Base-by-base conservation (phyloP, 176 grass and related monocot species). In the Tuctoria greenei region DNA sequence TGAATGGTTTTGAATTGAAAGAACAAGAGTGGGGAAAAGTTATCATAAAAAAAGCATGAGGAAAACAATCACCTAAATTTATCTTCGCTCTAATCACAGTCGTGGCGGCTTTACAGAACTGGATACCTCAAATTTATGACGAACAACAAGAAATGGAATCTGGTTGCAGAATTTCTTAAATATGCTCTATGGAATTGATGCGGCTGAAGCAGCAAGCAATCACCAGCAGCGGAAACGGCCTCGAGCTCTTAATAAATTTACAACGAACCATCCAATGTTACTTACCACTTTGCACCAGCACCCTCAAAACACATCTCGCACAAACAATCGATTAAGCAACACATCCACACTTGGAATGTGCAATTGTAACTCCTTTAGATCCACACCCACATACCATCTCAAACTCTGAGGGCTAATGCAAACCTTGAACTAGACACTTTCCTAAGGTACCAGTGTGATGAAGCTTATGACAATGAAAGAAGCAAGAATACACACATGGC, bases 371-470 rank as follows among this genome's bases (percentile, higher is more conserved):
- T 59, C 13, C 47, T 72, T 49, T 57, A 69, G 56, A 75, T 77
- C 71, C 61, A 87, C 61, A 87, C 67, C 67, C 44, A 77, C 47
- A 41, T 49, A 44, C 81, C 35, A 27, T 61, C 13, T 12, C 34
- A 71, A 72, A 8, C 45, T 47, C 59, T 38, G 3, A 10, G 64
- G 16, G 20, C 60, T 6, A 35, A 62, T 71, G 59, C 67, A 76
- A 67, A 75, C 59, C 61, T 44, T 26, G 67, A 18, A 79, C 37
- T 52, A 70, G 8, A 66, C 24, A 66, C 45, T 54, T 38, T 14
- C 24, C 13, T n/a, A 62, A 36, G 6, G 28, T 34, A 15, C 26
- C 43, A 52, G 47, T 25, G 21, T 58, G 47, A 74, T 65, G 60
- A 66, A 28, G 44, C n/a, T 42, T 17, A 67, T 27, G 56, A 54